Percentiles rank a stretch among this genome's conserved stretches.
These are phyloP conservation scores for Cladophialophora chaetospira DNA, from an alignment of 2,329 filamentous ascomycete genomes.

Conservation along the genomic window DNA sequence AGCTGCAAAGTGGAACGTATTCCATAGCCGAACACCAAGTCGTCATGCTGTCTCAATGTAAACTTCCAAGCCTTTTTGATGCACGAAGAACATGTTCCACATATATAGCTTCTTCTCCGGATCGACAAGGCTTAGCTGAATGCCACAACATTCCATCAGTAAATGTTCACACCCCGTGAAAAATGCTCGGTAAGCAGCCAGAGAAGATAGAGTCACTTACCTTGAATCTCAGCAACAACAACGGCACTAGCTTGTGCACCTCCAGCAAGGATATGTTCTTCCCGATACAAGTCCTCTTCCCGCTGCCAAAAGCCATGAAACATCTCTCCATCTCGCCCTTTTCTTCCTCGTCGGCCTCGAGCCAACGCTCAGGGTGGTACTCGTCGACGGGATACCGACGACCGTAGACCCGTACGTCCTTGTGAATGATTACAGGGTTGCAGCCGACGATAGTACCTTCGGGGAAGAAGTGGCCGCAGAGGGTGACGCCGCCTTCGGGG, in stretches of 20 bases:
- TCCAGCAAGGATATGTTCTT: slow-evolving; percentile 19
- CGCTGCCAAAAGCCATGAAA: slow-evolving; percentile 8
- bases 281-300: slow-evolving; percentile 17
- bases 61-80: slow-evolving; percentile 15
- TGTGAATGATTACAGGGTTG: slow-evolving; percentile 73
- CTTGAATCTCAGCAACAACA: slow-evolving; percentile 25
- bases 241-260: slow-evolving; percentile 23
- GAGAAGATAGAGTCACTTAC: not conserved
- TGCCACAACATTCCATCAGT: not conserved
- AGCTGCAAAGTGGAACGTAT: too few relatives aligned
- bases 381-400: slow-evolving; percentile 26
- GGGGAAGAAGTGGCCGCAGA: slow-evolving; percentile 66
- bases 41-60: slow-evolving; percentile 8
- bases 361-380: slow-evolving; percentile 37
- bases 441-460: slow-evolving; percentile 73
- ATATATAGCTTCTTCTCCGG: slow-evolving; percentile 13
- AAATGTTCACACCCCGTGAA: not conserved
- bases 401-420: slow-evolving; percentile 48
- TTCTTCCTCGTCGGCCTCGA: slow-evolving; percentile 11
- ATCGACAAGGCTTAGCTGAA: not conserved
- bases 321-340: slow-evolving; percentile 4
- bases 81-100: slow-evolving; percentile 21
- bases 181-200: not conserved
- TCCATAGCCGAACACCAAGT: too few relatives aligned
- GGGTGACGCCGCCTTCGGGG: slow-evolving; percentile 61